Base-by-base conservation (phyloP, 192 early-diverging fungal species). In the Irineochytrium annulatum region DNA sequence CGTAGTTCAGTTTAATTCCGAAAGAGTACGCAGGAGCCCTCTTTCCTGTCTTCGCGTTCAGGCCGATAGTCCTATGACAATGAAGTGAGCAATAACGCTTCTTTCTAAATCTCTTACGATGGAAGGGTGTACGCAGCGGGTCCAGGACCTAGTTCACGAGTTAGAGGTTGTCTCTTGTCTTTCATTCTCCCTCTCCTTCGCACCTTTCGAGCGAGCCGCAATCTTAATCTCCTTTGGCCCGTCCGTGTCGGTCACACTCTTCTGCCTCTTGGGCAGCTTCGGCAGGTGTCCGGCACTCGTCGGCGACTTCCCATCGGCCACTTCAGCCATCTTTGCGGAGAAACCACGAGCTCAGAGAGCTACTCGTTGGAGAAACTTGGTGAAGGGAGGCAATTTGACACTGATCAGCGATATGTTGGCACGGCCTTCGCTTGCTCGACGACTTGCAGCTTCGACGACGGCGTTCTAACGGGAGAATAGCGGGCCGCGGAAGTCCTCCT, bases 21-120 rank as follows among this genome's bases (percentile, higher is more conserved):
- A 81, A 81, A 13, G 79, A 81, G 44, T 81, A 81, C 30, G 79
- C 79, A n/a, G 79, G 79, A 13, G 79, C 75, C 34, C 79, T 59
- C 44, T 67, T 75, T 52, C 63, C 60, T 1, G 70, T 76, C 60
- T 73, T 77, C 11, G 72, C 78, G 39, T 72, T 57, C 20, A 66
- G 28, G 20, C 78, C 78, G 48, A 80, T 67, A 1, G 78, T 80
- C 14, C 78, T 80, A 51, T 20, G 24, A 31, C 45, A 4, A 35
- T 45, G 52, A 43, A 41, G 30, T 44, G 20, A 26, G 16, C n/a
- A 64, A 11, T 48, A 3, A 5, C 14, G 52, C 41, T 22, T 29
- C 26, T 17, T 20, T 57, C n/a, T n/a, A n/a, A n/a, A n/a, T n/a
- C n/a, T n/a, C 68, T 69, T 60, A 81, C 79, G 79, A 73, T 49